Evolutionary conservation across 2,329 filamentous ascomycete species (phyloP).

Genomic region (Plenodomus lindquistii): DNA sequence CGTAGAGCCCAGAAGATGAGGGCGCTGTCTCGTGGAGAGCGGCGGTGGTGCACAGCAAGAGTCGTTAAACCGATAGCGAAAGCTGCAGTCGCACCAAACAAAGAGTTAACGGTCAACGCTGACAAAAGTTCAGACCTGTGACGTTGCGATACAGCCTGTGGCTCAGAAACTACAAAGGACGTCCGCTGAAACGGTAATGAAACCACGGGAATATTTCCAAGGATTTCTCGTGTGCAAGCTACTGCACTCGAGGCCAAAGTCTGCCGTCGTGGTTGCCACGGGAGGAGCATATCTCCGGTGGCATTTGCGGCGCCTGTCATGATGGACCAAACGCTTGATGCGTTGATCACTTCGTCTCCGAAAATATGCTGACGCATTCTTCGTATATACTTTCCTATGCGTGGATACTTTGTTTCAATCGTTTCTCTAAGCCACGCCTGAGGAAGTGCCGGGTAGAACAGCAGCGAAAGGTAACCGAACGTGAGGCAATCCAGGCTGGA

Average conservation of each 20-base stretch:
- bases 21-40: conserved; percentile 35
- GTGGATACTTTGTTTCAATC: conserved; percentile 54
- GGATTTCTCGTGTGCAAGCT: conserved; percentile 22
- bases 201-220: conserved; percentile 28
- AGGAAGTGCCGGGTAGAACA: conserved; percentile 65
- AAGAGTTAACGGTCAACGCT: conserved; percentile 26
- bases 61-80: conserved; percentile 28
- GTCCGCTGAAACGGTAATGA: conserved; percentile 19
- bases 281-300: conserved; percentile 14
- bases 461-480: conserved; percentile 77
- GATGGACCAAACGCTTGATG: conserved; percentile 36
- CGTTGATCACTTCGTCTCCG: conserved; percentile 20
- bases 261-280: conserved; percentile 27
- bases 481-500: conserved; percentile 77
- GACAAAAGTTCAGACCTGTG: conserved; percentile 33
- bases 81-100: conserved; percentile 27
- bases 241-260: conserved; percentile 13
- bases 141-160: conserved; percentile 8
- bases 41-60: conserved; percentile 38
- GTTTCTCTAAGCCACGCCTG: conserved; percentile 65
- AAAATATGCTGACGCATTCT: conserved; percentile 38
- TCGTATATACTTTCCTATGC: conserved; percentile 44
- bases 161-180: conserved; percentile 9
- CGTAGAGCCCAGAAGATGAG: conserved; percentile 43
- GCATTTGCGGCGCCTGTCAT: conserved; percentile 12